Percentiles rank a stretch among this genome's conserved stretches.
Evolutionary conservation across 2,329 filamentous ascomycete species (phyloP).

Genomic region (Metarhizium sp.): DNA sequence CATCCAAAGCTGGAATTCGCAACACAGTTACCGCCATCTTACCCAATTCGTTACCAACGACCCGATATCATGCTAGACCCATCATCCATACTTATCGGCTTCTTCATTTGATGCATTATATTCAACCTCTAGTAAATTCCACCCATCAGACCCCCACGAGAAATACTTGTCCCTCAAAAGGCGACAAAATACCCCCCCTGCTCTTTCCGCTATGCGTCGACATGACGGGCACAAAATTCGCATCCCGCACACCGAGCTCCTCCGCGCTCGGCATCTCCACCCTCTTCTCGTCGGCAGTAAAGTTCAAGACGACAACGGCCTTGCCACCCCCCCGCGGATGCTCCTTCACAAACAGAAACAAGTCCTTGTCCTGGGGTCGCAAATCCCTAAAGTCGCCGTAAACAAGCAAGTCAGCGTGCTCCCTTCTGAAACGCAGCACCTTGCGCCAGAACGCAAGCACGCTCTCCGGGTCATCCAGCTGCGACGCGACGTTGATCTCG

Average conservation of each 20-base stretch:
- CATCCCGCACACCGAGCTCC: conserved; percentile 13
- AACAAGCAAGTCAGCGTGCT: conserved; percentile 22
- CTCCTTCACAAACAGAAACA: conserved; percentile 23
- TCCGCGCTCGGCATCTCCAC: conserved; percentile 11
- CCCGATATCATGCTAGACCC: too few species aligned
- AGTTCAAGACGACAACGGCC: conserved; percentile 23
- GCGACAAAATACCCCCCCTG: conserved; percentile 9
- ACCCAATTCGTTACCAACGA: too few species aligned
- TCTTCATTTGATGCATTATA: not conserved
- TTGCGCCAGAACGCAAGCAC: conserved; percentile 24
- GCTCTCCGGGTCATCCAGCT: conserved; percentile 31
- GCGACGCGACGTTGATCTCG: conserved; percentile 46
- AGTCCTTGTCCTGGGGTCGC: conserved; percentile 12
- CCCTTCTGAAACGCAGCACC: conserved; percentile 17
- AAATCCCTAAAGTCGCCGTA: conserved; percentile 24
- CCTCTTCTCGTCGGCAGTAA: conserved; percentile 18
- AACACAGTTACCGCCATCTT: too few species aligned
- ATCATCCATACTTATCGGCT: not conserved
- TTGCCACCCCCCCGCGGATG: conserved; percentile 12
- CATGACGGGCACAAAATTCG: conserved; percentile 16
- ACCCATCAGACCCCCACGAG: conserved; percentile 6
- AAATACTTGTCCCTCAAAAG: conserved; percentile 24
- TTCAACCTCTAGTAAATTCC: not conserved
- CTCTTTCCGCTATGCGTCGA: conserved; percentile 17
- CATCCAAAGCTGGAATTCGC: too few species aligned